A percentile compares a stretch with the other conserved stretches of the same genome.
These are phyloP conservation scores for Mycena chlorophos DNA, from an alignment of 768 basidiomycete genomes.

Conservation along the genomic window DNA sequence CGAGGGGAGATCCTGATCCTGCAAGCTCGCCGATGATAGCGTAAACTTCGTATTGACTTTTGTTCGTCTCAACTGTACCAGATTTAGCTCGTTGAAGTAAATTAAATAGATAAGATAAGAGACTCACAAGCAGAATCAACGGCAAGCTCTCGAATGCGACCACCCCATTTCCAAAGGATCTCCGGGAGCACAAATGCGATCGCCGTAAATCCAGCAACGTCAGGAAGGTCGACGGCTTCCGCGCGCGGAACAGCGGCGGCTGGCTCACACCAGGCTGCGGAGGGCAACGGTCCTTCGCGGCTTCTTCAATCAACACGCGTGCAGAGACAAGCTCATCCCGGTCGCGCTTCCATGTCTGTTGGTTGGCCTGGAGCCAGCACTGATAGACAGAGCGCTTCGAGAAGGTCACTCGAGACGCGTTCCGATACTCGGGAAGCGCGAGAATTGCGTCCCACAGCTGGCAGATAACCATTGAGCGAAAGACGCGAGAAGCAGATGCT, in stretches of 20 bases:
- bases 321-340: slow-evolving; percentile 29
- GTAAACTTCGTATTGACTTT: slow-evolving; percentile 32
- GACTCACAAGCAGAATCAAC: slow-evolving; percentile 33
- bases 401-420: not conserved
- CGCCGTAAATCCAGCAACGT: slow-evolving; percentile 20
- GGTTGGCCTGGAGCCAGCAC: slow-evolving; percentile 20
- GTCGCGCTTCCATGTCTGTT: slow-evolving; percentile 26
- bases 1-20: slow-evolving; percentile 34
- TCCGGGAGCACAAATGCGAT: slow-evolving; percentile 30
- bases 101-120: not conserved
- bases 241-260: not conserved
- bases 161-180: slow-evolving; percentile 23
- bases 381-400: slow-evolving; percentile 24
- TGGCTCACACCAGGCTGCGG: not conserved
- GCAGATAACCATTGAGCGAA: not conserved
- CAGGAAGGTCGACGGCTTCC: slow-evolving; percentile 2
- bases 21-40: slow-evolving; percentile 33
- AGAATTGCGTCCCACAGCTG: not conserved
- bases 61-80: slow-evolving; percentile 33
- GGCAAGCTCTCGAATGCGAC: slow-evolving; percentile 25
- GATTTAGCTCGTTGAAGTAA: not conserved
- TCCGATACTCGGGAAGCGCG: not conserved
- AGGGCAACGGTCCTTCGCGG: not conserved
- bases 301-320: slow-evolving; percentile 21
- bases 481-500: not conserved